Base-by-base conservation (phyloP, 1,139 yeast species). In the Hemisphaericaspora xylanilytica region DNA sequence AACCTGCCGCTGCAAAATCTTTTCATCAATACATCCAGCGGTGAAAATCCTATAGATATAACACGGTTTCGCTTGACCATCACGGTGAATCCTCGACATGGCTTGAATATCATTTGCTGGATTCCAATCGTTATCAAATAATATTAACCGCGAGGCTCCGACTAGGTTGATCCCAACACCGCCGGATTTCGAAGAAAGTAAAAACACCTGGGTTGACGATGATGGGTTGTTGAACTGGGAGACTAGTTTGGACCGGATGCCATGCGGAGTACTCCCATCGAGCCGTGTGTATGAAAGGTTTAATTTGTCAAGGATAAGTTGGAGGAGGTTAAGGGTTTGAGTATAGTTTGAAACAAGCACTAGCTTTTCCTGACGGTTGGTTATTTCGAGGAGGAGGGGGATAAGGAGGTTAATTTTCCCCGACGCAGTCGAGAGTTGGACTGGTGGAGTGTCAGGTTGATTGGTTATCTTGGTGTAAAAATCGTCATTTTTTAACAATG, bases 21-120 rank as follows among this genome's bases (percentile, higher is more conserved):
- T 92, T 56, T 92, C 99, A 57, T 92, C 99, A 33, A 92, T 86
- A 43, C 90, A 81, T 0, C 98, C 98, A 0, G 95, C 79, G 0
- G 90, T 83, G 35, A 85, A 64, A n/a, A 92, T 60, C 47, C 98
- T 71, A 56, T 92, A 94, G 21, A 92, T 82, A 55, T 67, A 85
- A 8, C 90, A 95, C 0, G 89, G 90, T 37, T 65, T 73, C 38
- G 63, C 73, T 57, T 92, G 98, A 0, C 98, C 98, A 58, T 92
- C 97, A 48, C 99, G 69, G 54, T 90, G 96, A 5, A 92, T 83
- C 46, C 99, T 66, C 1, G 97, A 96, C 95, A 92, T 88, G 0
- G 97, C 96, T 59, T 92, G 99, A 21, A 85, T 61, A 58, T 92
- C 99, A 10, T 85, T 75, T 0, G 97, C 80, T 0, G 98, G 98